Evolutionary conservation across 768 basidiomycete species (phyloP), one percentile per base, ranked within the genome.

Genomic region (Wakefieldia striispora): DNA sequence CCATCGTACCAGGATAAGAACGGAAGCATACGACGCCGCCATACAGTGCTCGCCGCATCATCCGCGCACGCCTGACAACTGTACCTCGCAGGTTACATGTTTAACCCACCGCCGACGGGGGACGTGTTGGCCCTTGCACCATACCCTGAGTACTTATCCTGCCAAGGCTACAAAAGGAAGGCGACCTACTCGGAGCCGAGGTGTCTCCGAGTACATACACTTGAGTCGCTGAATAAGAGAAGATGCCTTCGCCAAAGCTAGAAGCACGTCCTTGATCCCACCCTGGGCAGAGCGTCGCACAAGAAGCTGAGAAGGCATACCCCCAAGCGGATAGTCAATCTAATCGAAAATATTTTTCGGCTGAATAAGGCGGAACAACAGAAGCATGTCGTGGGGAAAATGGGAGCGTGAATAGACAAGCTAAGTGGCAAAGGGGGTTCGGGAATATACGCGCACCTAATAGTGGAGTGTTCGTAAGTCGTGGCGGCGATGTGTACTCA

Each of bases 371-470:
- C 40, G 1, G 24, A 12, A 7, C 14, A 33, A 49, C 27, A 52
- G 55, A 64, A 62, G 55, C 47, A 36, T 10, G 27, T 33, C 54
- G 58, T 54, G 62, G 48, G 49, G 49, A 54, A 29, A 36, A 20
- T 20, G 19, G 14, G n/a, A 29, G 17, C 17, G 24, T 45, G 44
- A 38, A 33, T 33, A 33, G 33, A 45, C 45, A 23, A 33, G 44
- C 11, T 29, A 29, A 12, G 4, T 29, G 29, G 11, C 21, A 34
- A 17, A 12, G 17, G 12, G 8, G 16, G 38, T 14, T 33, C 27
- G 13, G 41, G 20, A 42, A 37, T 35, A 40, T 44, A 17, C 43
- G 27, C 31, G 20, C 11, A 26, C 38, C 47, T 40, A 37, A 7
- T 21, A 37, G 33, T 14, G 41, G 19, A n/a, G 27, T 42, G 29